Percentiles rank a stretch among this genome's conserved stretches.
These are phyloP conservation scores for Podospora australis DNA, from an alignment of 495 filamentous ascomycete species.

Conservation along the genomic window DNA sequence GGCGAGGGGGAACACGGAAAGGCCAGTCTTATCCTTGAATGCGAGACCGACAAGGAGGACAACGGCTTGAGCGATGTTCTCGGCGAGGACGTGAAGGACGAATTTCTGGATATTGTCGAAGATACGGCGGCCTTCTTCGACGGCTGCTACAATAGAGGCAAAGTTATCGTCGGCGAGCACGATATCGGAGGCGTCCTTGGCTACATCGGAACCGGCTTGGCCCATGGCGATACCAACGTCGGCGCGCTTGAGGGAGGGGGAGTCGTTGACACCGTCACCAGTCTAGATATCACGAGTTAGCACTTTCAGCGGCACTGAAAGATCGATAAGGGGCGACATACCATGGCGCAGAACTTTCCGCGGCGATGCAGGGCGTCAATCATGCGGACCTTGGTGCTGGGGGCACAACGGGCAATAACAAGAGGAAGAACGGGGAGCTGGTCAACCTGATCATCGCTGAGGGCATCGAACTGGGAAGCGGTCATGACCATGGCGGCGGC, in stretches of 20 bases:
- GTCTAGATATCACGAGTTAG: slow-evolving; percentile 28
- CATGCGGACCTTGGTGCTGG: slow-evolving; percentile 61
- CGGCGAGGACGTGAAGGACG: slow-evolving; percentile 63
- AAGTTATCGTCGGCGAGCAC: slow-evolving; percentile 87
- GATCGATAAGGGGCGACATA: slow-evolving; percentile 6
- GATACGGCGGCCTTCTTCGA: slow-evolving; percentile 66
- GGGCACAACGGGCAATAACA: slow-evolving; percentile 59
- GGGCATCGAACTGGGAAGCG: slow-evolving; percentile 54
- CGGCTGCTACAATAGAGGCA: slow-evolving; percentile 64
- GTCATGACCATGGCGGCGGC: slow-evolving; percentile 55
- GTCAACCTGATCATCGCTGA: slow-evolving; percentile 53
- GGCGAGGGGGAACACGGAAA: slow-evolving; percentile 69
- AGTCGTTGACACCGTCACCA: slow-evolving; percentile 81
- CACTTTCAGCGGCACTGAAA: no score
- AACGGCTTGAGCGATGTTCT: slow-evolving; percentile 71
- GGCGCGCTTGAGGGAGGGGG: slow-evolving; percentile 65
- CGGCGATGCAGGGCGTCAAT: slow-evolving; percentile 63
- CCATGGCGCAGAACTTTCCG: slow-evolving; percentile 50
- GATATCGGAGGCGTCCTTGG: slow-evolving; percentile 79
- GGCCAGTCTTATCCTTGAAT: slow-evolving; percentile 57
- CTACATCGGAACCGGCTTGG: slow-evolving; percentile 75
- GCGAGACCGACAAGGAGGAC: slow-evolving; percentile 62
- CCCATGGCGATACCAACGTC: slow-evolving; percentile 88
- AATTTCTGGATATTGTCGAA: slow-evolving; percentile 84
- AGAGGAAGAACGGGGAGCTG: slow-evolving; percentile 52